Evolutionary conservation across 192 early-diverging fungal species (phyloP), one percentile per base, ranked within the genome.

Genomic region (Coemansia sp.): DNA sequence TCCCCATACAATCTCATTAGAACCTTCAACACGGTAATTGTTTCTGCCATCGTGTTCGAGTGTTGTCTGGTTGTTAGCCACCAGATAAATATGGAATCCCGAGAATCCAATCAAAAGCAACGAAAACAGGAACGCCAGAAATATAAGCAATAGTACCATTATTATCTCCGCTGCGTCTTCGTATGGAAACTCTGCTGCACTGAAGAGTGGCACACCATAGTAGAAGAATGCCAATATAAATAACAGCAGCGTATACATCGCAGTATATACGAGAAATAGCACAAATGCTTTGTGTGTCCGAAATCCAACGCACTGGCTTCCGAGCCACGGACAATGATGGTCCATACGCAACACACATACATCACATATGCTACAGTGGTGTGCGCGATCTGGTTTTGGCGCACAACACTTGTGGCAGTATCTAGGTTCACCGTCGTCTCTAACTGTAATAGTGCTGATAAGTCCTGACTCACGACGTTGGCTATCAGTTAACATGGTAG

Each of bases 241-340:
- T 14, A 68, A 31, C 19, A 31, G 14, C 4, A 30, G 9, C 24
- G 71, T 68, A 50, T 85, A 85, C 0, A 83, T 29, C 6, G 66
- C 22, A 9, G 62, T 6, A 60, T 80, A 81, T 17, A 42, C 23
- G 4, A 85, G 30, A 31, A 93, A 93, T 63, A 93, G 74, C 20
- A 92, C 11, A 65, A 93, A 93, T 23, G 86, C 85, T 59, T 91
- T 85, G 59, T 93, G 90, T 61, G 90, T 93, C 25, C 74, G 85
- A 67, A 88, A 87, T 2, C 91, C 91, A 29, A 93, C 89, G 60
- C 90, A 91, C 67, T 91, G 91, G 63, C 89, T 88, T 17, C 39
- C 39, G 67, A 93, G 86, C 91, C 91, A 93, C 10, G 90, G 90
- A 31, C 91, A 88, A 66, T 90, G 86, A 68, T 93, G 91, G 71